phyloP scores from a whole-genome alignment of 768 basidiomycete species.

The Hygrophoropsis aurantiaca region DNA sequence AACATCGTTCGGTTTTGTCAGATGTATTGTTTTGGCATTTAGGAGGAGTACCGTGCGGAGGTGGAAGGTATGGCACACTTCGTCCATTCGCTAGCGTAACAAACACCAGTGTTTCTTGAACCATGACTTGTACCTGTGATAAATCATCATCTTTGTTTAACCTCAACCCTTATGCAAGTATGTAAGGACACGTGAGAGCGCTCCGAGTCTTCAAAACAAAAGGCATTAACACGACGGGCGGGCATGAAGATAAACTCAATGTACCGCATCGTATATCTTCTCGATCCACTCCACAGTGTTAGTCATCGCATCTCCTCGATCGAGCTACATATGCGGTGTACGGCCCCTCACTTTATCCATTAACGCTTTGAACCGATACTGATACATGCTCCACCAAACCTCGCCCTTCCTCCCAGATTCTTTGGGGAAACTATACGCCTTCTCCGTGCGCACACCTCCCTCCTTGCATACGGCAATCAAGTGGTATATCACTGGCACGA shows the following conservation, averaged over 20 bases:
- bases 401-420: conserved; percentile 42
- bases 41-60: too few relatives aligned
- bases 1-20: too few relatives aligned
- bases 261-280: conserved; percentile 51
- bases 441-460: conserved; percentile 35
- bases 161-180: too few relatives aligned
- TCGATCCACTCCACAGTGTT: conserved; percentile 64
- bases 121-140: too few relatives aligned
- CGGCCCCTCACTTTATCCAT: conserved; percentile 57
- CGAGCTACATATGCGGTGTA: conserved; percentile 53
- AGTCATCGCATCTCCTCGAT: conserved; percentile 49
- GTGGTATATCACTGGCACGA: conserved; percentile 50
- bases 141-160: too few relatives aligned
- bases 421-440: conserved; percentile 39
- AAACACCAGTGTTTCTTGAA: too few relatives aligned
- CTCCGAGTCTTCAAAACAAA: too few relatives aligned
- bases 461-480: conserved; percentile 42
- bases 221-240: too few relatives aligned
- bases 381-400: conserved; percentile 56
- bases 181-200: too few relatives aligned
- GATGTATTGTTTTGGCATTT: too few relatives aligned
- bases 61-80: too few relatives aligned
- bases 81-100: too few relatives aligned
- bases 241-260: conserved; percentile 9
- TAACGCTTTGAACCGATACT: conserved; percentile 63